phyloP scores from a whole-genome alignment of 2,329 filamentous ascomycete genomes.

The Fusarium agapanthi region DNA sequence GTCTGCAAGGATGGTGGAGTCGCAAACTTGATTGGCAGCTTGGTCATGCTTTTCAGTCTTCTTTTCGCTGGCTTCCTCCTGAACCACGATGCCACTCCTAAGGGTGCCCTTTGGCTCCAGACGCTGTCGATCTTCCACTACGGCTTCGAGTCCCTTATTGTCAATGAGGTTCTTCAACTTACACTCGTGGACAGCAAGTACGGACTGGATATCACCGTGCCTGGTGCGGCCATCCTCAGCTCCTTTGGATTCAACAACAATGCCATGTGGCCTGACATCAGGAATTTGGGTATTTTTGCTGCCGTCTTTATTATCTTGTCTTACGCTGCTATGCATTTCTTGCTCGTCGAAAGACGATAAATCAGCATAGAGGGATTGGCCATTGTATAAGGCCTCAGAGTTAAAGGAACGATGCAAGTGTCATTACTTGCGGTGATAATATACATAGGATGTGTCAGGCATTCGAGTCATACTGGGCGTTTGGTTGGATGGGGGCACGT shows the following conservation, averaged over 20 bases:
- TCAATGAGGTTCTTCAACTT: conserved; percentile 93
- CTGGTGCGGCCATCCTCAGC: conserved; percentile 91
- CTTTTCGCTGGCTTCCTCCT: conserved; percentile 93
- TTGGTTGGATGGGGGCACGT: conserved; percentile 15
- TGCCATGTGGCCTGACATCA: conserved; percentile 85
- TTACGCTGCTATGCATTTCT: conserved; percentile 90
- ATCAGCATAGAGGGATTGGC: conserved; percentile 35
- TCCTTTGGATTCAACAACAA: conserved; percentile 93
- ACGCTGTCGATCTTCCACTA: conserved; percentile 97
- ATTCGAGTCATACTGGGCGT: conserved; percentile 22
- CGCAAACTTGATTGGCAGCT: conserved; percentile 89
- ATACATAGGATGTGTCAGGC: not conserved
- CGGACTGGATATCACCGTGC: conserved; percentile 94
- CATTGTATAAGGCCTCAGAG: conserved; percentile 1
- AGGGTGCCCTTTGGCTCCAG: conserved; percentile 88
- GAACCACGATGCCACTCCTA: conserved; percentile 92
- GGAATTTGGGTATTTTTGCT: conserved; percentile 83
- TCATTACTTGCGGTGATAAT: not conserved
- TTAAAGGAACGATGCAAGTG: not conserved
- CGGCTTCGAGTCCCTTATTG: conserved; percentile 93
- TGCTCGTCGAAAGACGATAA: conserved; percentile 82
- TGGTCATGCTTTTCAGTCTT: conserved; percentile 97
- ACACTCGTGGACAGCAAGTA: conserved; percentile 94
- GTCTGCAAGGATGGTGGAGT: conserved; percentile 91
- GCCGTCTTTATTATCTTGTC: conserved; percentile 86